These are phyloP conservation scores for Linnemannia zychae DNA, from an alignment of 192 early-diverging fungal genomes.

Conservation along the genomic window DNA sequence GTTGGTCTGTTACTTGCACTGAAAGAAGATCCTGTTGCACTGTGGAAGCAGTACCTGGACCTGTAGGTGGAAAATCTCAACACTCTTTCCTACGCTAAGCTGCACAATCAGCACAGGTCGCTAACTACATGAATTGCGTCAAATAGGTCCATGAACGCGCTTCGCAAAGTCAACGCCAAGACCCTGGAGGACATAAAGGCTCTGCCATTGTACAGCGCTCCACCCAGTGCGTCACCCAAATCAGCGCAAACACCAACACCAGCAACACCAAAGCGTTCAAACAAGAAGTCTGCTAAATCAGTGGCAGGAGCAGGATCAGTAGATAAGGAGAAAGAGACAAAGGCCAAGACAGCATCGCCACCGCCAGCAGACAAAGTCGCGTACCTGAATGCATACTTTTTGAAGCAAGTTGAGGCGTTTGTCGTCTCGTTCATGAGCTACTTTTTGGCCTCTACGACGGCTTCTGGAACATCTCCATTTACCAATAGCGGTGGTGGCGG, in stretches of 20 bases:
- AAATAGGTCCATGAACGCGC: slow-evolving; percentile 34
- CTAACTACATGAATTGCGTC: neutral
- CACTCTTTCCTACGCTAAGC: too few relatives aligned
- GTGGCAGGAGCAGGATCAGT: neutral
- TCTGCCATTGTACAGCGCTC: slow-evolving; percentile 22
- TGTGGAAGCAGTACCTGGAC: slow-evolving; percentile 61
- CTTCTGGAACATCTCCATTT: slow-evolving; percentile 11
- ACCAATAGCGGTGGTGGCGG: neutral
- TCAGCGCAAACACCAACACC: slow-evolving; percentile 15
- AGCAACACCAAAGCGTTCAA: slow-evolving; percentile 18
- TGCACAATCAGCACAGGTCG: too few relatives aligned
- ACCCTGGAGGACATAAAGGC: slow-evolving; percentile 33
- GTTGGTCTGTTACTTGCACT: slow-evolving; percentile 61
- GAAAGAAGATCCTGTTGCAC: slow-evolving; percentile 55
- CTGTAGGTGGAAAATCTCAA: slow-evolving; percentile 48
- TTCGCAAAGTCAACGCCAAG: slow-evolving; percentile 25
- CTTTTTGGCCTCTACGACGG: slow-evolving; percentile 50
- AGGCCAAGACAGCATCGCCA: neutral
- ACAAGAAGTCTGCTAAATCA: slow-evolving; percentile 12
- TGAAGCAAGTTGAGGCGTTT: slow-evolving; percentile 64
- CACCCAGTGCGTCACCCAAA: slow-evolving; percentile 20
- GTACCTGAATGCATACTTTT: slow-evolving; percentile 57
- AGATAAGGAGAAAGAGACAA: neutral
- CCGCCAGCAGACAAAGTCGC: slow-evolving; percentile 29
- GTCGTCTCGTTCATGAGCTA: slow-evolving; percentile 60